Conservation (phyloP, 345 rosid species). For the Moringa oleifera region DNA sequence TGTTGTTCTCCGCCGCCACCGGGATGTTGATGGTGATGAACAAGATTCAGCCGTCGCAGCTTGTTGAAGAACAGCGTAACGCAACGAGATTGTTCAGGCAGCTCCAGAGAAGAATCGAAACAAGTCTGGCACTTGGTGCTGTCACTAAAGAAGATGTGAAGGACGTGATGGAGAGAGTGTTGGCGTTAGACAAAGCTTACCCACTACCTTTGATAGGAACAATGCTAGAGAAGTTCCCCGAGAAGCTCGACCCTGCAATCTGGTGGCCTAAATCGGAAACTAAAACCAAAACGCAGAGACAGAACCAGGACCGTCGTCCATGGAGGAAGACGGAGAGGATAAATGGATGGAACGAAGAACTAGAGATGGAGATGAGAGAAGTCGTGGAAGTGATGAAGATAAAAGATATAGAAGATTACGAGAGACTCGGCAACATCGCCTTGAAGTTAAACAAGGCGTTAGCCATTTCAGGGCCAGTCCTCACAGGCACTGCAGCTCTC, state of each 20-base stretch:
- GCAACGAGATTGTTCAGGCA: slow-evolving; percentile 39
- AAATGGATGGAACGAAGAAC: slow-evolving; percentile 28
- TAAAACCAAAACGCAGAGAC: too few species aligned
- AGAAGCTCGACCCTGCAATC: slow-evolving; percentile 23
- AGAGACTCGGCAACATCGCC: slow-evolving; percentile 30
- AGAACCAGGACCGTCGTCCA: background rate
- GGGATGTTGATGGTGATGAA: slow-evolving; percentile 39
- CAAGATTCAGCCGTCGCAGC: slow-evolving; percentile 60
- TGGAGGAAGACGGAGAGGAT: background rate
- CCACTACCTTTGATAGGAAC: slow-evolving; percentile 37
- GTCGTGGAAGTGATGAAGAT: slow-evolving; percentile 29
- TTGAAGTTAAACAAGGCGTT: slow-evolving; percentile 26
- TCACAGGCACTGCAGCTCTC: slow-evolving; percentile 27
- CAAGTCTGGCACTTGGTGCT: slow-evolving; percentile 3
- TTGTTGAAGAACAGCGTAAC: slow-evolving; percentile 51
- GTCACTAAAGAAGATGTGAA: slow-evolving; percentile 25
- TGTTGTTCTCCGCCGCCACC: slow-evolving; percentile 37
- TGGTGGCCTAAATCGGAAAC: slow-evolving; percentile 38
- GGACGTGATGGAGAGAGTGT: slow-evolving; percentile 31
- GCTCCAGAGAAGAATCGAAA: slow-evolving; percentile 24
- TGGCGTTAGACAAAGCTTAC: slow-evolving; percentile 39
- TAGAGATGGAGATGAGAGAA: slow-evolving; percentile 39
- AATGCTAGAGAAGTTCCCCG: slow-evolving; percentile 33
- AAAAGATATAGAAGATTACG: slow-evolving; percentile 42
- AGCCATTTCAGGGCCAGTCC: slow-evolving; percentile 28